Conservation (phyloP, 495 filamentous ascomycete genomes). For the Lasiosphaeria miniovina region DNA sequence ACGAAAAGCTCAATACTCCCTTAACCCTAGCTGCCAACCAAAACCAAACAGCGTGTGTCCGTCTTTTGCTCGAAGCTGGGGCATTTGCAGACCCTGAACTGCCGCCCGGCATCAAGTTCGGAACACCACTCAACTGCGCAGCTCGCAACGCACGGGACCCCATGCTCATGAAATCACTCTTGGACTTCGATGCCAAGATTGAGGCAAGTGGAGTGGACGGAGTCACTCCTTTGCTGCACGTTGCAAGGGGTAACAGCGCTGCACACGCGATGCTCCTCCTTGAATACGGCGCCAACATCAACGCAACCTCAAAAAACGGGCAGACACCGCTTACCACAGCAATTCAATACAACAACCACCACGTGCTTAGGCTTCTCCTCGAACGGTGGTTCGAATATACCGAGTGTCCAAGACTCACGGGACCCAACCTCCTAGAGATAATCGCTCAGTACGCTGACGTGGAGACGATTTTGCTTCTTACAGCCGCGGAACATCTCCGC, state of each 20-base stretch:
- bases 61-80: slow-evolving; percentile 14
- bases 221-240: slow-evolving; percentile 11
- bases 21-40: slow-evolving; percentile 10
- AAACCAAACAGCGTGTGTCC: slow-evolving; percentile 13
- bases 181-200: slow-evolving; percentile 15
- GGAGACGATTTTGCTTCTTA: background rate
- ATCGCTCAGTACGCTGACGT: slow-evolving; percentile 2
- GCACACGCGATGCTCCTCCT: slow-evolving; percentile 12
- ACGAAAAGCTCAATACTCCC: slow-evolving; percentile 1
- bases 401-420: slow-evolving; percentile 1
- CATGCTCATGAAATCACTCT: slow-evolving; percentile 7
- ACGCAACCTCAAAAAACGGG: slow-evolving; percentile 11
- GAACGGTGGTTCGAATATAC: slow-evolving; percentile 12
- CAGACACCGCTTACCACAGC: slow-evolving; percentile 18
- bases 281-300: slow-evolving; percentile 18
- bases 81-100: slow-evolving; percentile 12
- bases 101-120: slow-evolving; percentile 5
- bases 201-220: slow-evolving; percentile 10
- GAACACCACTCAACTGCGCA: slow-evolving; percentile 17
- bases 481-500: slow-evolving; percentile 1
- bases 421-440: slow-evolving; percentile 6
- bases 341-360: slow-evolving; percentile 17
- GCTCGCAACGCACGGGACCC: slow-evolving; percentile 15
- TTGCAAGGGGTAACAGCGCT: slow-evolving; percentile 10
- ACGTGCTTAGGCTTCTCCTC: slow-evolving; percentile 7